Evolutionary conservation across 495 filamentous ascomycete species (phyloP).

Genomic region (Aspergillus funiculosus): DNA sequence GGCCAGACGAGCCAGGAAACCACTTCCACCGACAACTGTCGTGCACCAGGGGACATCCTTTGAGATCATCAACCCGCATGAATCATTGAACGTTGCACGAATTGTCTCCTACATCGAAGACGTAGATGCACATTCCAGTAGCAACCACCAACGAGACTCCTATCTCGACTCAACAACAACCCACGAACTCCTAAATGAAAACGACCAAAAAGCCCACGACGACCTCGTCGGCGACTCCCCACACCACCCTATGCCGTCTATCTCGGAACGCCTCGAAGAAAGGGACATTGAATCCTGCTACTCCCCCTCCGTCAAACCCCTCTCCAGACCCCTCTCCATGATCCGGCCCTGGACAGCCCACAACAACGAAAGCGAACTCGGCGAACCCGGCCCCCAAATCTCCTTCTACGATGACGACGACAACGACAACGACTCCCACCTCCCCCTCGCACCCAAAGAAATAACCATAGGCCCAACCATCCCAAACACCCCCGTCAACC

Average conservation of each 20-base stretch:
- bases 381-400: conserved; percentile 24
- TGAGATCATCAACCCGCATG: conserved; percentile 43
- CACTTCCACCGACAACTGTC: conserved; percentile 26
- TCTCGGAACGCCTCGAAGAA: conserved; percentile 24
- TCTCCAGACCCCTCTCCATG: conserved; percentile 17
- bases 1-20: conserved; percentile 6
- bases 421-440: too few relatives aligned
- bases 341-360: conserved; percentile 21
- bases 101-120: conserved; percentile 44
- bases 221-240: conserved; percentile 20
- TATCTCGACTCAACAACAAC: conserved; percentile 8
- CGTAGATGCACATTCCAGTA: conserved; percentile 26
- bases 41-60: conserved; percentile 40
- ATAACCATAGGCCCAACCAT: not conserved
- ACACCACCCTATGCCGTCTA: conserved; percentile 25
- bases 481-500: too few relatives aligned
- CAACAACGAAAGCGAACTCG: conserved; percentile 24
- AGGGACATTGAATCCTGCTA: conserved; percentile 13
- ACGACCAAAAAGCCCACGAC: conserved; percentile 14
- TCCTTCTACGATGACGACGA: not conserved
- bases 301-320: conserved; percentile 10
- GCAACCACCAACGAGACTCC: conserved; percentile 25
- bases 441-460: conserved; percentile 14
- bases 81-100: conserved; percentile 35
- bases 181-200: not conserved